Evolutionary conservation across 768 basidiomycete species (phyloP).

Genomic region (Megacollybia marginata): DNA sequence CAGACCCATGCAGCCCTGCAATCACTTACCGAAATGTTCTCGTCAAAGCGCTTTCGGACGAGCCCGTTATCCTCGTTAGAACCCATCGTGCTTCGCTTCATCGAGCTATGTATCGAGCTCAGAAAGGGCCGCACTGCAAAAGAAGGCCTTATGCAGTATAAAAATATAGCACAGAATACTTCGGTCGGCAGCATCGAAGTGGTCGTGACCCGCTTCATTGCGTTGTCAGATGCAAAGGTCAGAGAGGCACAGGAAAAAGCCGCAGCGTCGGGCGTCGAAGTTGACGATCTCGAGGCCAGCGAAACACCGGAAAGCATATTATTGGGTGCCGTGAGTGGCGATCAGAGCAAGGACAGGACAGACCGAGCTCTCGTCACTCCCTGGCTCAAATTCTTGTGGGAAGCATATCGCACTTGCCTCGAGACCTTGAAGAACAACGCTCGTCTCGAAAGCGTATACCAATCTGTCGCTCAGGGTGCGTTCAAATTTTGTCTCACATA

Average conservation of each 20-base stretch:
- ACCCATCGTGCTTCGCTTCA: conserved; percentile 92
- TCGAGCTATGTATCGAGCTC: conserved; percentile 94
- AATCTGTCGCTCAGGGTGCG: conserved; percentile 94
- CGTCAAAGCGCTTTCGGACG: conserved; percentile 88
- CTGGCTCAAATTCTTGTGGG: conserved; percentile 99
- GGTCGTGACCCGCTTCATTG: conserved; percentile 83
- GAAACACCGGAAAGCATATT: conserved; percentile 92
- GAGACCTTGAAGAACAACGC: conserved; percentile 97
- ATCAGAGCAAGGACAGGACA: conserved; percentile 88
- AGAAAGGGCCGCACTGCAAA: conserved; percentile 90
- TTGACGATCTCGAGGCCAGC: conserved; percentile 93
- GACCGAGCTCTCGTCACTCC: conserved; percentile 94
- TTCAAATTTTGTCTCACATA: conserved; percentile 95
- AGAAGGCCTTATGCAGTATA: conserved; percentile 95
- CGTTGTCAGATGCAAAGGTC: conserved; percentile 75
- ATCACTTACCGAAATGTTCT: conserved; percentile 87
- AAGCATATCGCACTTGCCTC: conserved; percentile 91
- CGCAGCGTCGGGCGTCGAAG: conserved; percentile 72
- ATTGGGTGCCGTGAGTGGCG: conserved; percentile 82
- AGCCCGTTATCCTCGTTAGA: conserved; percentile 86
- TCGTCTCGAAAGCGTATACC: conserved; percentile 87
- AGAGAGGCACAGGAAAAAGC: conserved; percentile 83
- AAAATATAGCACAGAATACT: conserved; percentile 94
- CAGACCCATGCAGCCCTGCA: conserved; percentile 88
- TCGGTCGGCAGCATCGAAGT: conserved; percentile 87